Conservation (phyloP, 345 rosid genomes). For the Salix brachista region DNA sequence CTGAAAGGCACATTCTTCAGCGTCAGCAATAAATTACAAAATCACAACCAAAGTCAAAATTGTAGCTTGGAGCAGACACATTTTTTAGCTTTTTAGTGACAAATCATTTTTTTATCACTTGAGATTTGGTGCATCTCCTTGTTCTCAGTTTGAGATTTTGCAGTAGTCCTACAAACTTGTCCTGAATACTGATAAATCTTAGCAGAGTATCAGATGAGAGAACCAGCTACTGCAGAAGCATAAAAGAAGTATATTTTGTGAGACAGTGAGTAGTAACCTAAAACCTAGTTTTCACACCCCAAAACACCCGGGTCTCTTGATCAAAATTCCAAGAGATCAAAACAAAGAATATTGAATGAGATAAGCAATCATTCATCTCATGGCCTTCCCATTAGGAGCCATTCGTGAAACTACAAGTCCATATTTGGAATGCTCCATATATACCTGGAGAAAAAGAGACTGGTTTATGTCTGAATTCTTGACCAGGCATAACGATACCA, state of each 20-base stretch:
- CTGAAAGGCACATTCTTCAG: slow-evolving; percentile 27
- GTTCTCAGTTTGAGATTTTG: not conserved
- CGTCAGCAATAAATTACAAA: slow-evolving; percentile 7
- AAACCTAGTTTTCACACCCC: no score
- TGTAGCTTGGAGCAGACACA: not conserved
- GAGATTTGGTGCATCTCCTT: not conserved
- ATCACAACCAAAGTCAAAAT: not conserved
- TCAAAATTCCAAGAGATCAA: no score
- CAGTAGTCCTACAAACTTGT: not conserved
- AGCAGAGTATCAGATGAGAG: not conserved
- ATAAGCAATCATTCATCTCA: no score
- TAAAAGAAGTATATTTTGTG: not conserved
- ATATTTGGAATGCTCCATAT: no score
- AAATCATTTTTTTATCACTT: not conserved
- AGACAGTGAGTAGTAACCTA: no score
- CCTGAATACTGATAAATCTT: not conserved
- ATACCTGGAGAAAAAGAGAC: no score
- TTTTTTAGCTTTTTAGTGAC: not conserved
- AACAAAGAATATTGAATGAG: no score
- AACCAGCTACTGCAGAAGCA: not conserved
- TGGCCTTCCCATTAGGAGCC: no score
- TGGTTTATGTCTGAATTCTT: no score
- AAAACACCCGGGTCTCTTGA: no score
- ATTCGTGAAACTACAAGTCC: no score
- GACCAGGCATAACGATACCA: no score